Percentiles rank a stretch among this genome's conserved stretches.
Evolutionary conservation across 2,329 filamentous ascomycete genomes (phyloP).

Genomic region (Xylariaceae sp.): DNA sequence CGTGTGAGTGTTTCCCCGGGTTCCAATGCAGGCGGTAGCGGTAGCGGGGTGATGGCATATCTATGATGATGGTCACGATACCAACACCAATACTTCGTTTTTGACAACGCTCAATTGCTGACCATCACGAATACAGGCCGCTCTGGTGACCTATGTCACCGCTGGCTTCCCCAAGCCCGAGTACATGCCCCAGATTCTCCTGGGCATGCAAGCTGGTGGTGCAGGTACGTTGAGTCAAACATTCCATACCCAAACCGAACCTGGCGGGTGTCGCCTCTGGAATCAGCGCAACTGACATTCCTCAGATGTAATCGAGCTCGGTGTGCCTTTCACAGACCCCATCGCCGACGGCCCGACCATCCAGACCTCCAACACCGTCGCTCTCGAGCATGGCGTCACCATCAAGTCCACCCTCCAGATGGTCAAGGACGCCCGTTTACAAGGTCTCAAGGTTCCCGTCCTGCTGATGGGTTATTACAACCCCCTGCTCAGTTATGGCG

Average conservation of each 20-base stretch:
- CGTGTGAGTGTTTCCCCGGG: slow-evolving; percentile 48
- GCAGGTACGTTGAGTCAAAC: slow-evolving; percentile 56
- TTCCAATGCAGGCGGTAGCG: too few species aligned
- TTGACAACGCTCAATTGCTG: slow-evolving; percentile 7
- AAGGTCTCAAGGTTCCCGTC: slow-evolving; percentile 76
- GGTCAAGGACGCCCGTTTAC: slow-evolving; percentile 72
- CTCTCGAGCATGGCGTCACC: slow-evolving; percentile 83
- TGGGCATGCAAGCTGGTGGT: slow-evolving; percentile 89
- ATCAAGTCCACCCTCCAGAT: slow-evolving; percentile 76
- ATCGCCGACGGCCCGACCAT: slow-evolving; percentile 98
- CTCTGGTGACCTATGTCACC: slow-evolving; percentile 93
- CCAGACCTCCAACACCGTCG: slow-evolving; percentile 89
- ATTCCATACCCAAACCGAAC: too few species aligned
- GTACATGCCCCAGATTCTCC: slow-evolving; percentile 76
- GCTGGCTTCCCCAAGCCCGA: slow-evolving; percentile 84
- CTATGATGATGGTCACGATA: too few species aligned
- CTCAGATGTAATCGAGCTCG: slow-evolving; percentile 88
- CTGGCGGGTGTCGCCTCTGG: too few species aligned
- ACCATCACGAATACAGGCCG: slow-evolving; percentile 50
- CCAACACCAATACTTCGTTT: too few species aligned
- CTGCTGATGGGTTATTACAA: slow-evolving; percentile 99
- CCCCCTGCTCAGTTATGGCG: slow-evolving; percentile 88
- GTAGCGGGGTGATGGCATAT: slow-evolving; percentile 1
- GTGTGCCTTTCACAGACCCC: slow-evolving; percentile 94
- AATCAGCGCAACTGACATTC: slow-evolving; percentile 6